phyloP scores from a whole-genome alignment of 805 yeast species.

The Teunomyces barrocoloradensis region DNA sequence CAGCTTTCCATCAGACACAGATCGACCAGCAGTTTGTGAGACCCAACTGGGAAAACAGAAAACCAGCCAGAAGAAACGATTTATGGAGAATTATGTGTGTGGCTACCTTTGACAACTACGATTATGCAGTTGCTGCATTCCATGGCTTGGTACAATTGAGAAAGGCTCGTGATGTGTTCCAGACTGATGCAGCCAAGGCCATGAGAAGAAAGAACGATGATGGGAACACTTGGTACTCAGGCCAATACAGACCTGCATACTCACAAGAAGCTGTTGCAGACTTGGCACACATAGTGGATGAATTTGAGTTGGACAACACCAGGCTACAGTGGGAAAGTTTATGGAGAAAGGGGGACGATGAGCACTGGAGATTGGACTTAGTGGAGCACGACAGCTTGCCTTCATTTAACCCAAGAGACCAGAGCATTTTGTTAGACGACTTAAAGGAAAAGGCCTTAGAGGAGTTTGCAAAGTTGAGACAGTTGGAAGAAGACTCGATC shows the following conservation, averaged over 20 bases:
- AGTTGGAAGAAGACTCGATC: conserved; percentile 5
- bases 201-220: conserved; percentile 71
- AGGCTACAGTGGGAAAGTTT: conserved; percentile 77
- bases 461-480: conserved; percentile 29
- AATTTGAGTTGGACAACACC: conserved; percentile 47
- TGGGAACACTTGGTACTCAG: conserved; percentile 83
- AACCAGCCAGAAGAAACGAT: conserved; percentile 78
- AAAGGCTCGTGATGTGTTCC: conserved; percentile 64
- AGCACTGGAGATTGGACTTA: conserved; percentile 62
- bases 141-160: conserved; percentile 73
- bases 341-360: conserved; percentile 83
- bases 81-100: conserved; percentile 91
- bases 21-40: conserved; percentile 69
- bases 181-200: conserved; percentile 56
- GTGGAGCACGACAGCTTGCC: conserved; percentile 63
- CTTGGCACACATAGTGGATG: conserved; percentile 65
- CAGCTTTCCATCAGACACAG: conserved; percentile 57
- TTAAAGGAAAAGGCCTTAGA: conserved; percentile 42
- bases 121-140: conserved; percentile 68
- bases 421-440: conserved; percentile 62
- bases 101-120: conserved; percentile 60
- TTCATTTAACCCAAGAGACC: conserved; percentile 61
- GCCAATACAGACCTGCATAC: conserved; percentile 86
- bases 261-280: conserved; percentile 92
- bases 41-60: conserved; percentile 88